A percentile compares a stretch with the other conserved stretches of the same genome.
phyloP scores from a whole-genome alignment of 2,329 filamentous ascomycete species.

The Cladobotryum mycophilum region DNA sequence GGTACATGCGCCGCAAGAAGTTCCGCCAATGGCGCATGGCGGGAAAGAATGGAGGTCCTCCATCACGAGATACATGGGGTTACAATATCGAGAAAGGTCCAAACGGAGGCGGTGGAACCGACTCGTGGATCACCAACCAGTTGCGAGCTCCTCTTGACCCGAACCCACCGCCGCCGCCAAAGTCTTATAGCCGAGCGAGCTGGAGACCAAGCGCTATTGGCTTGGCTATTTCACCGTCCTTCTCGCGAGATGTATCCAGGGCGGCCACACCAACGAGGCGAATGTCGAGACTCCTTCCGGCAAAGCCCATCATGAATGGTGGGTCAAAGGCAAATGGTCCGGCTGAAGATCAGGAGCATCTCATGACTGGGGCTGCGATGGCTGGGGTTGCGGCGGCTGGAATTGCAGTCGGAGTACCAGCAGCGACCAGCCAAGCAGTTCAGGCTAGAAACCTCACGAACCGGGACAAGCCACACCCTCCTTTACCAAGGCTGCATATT shows the following conservation, averaged over 20 bases:
- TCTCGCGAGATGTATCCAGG: conserved; percentile 17
- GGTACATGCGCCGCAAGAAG: conserved; percentile 34
- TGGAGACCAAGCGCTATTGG: conserved; percentile 36
- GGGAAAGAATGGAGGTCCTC: conserved; percentile 1
- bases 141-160: conserved; percentile 17
- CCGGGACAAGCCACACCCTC: conserved; percentile 14
- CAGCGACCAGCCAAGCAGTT: neutral
- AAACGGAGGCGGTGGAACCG: conserved; percentile 11
- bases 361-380: neutral
- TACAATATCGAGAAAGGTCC: conserved; percentile 23
- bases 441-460: conserved; percentile 5
- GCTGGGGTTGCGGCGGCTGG: neutral
- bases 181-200: conserved; percentile 23
- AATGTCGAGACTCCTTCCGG: conserved; percentile 39
- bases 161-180: conserved; percentile 15
- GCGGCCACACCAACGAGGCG: conserved; percentile 24
- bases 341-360: neutral
- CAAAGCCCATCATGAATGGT: conserved; percentile 37
- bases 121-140: conserved; percentile 23
- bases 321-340: neutral
- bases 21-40: conserved; percentile 18
- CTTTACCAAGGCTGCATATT: conserved; percentile 25
- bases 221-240: conserved; percentile 35
- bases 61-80: conserved; percentile 30
- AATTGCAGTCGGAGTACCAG: neutral